Conservation (phyloP, 2,329 filamentous ascomycete species). For the Leptodontidium sp. region DNA sequence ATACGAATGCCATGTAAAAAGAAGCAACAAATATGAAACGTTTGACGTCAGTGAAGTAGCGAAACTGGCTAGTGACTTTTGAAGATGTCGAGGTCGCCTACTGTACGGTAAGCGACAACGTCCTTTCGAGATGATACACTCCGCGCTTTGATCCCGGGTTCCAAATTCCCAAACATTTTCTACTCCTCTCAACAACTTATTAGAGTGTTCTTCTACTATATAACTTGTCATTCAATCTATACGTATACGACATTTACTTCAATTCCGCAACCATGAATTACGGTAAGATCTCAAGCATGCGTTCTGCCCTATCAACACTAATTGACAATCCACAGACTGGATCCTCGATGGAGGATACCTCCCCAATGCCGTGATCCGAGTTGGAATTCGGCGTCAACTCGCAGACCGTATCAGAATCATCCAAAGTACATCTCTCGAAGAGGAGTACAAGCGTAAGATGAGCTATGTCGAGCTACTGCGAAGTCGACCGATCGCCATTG, state of each 20-base stretch:
- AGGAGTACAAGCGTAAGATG: conserved; percentile 67
- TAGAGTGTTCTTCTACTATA: neutral
- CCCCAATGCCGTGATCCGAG: conserved; percentile 67
- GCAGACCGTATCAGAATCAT: conserved; percentile 66
- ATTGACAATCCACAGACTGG: conserved; percentile 52
- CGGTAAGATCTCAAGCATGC: conserved; percentile 30
- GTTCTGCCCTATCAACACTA: neutral
- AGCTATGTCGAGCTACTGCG: conserved; percentile 67
- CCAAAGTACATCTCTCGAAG: conserved; percentile 58
- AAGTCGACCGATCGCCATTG: conserved; percentile 70
- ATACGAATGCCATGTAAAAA: conserved; percentile 20
- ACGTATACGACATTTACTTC: neutral
- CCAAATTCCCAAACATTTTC: conserved; percentile 18
- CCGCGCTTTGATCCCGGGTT: conserved; percentile 31
- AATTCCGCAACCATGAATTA: conserved; percentile 40
- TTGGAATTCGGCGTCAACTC: conserved; percentile 72
- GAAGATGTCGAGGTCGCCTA: conserved; percentile 7
- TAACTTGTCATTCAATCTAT: neutral
- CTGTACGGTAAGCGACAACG: conserved; percentile 35
- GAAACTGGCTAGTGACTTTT: conserved; percentile 1
- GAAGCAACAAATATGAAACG: conserved; percentile 3
- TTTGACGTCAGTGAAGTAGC: conserved; percentile 21
- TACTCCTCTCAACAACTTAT: conserved; percentile 16
- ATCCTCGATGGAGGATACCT: conserved; percentile 72
- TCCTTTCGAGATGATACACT: conserved; percentile 36